Percentiles rank a stretch among this genome's conserved stretches.
These are phyloP conservation scores for Xanthoceras sorbifolium DNA, from an alignment of 345 rosid genomes.

Conservation along the genomic window DNA sequence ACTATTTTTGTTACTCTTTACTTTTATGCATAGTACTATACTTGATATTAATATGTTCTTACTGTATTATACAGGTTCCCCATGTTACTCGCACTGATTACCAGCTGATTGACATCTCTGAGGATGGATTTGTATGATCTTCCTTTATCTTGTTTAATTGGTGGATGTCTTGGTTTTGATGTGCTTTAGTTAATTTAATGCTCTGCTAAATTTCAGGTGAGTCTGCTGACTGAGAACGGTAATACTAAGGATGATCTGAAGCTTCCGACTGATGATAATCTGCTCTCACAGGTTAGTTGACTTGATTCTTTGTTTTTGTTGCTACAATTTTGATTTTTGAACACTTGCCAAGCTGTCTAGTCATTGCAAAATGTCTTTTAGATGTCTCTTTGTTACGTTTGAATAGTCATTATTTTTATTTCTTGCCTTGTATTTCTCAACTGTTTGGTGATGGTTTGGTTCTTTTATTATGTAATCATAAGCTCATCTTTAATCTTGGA, in stretches of 20 bases:
- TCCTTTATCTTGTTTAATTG: not conserved
- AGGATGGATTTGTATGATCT: slow-evolving; percentile 74
- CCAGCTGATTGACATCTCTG: slow-evolving; percentile 80
- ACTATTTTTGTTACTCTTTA: not conserved
- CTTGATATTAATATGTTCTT: not conserved
- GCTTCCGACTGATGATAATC: slow-evolving; percentile 71
- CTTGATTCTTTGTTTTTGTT: not conserved
- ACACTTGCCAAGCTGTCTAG: no score
- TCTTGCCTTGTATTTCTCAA: not conserved
- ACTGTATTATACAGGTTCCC: slow-evolving; percentile 52
- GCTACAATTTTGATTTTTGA: not conserved
- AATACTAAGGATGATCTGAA: slow-evolving; percentile 75
- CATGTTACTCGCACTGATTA: slow-evolving; percentile 74
- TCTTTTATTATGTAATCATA: not conserved
- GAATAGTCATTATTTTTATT: not conserved
- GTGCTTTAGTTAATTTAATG: not conserved
- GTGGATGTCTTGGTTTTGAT: not conserved
- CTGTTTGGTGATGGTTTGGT: not conserved
- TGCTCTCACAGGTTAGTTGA: slow-evolving; percentile 54
- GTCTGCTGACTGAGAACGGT: slow-evolving; percentile 72
- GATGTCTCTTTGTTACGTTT: not conserved
- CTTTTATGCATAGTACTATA: no score
- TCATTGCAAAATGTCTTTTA: not conserved
- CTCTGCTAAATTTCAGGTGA: slow-evolving; percentile 42
- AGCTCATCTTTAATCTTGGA: not conserved